Base-by-base conservation (phyloP, 331 rosid genomes). In the Erythrophleum ivorense region DNA sequence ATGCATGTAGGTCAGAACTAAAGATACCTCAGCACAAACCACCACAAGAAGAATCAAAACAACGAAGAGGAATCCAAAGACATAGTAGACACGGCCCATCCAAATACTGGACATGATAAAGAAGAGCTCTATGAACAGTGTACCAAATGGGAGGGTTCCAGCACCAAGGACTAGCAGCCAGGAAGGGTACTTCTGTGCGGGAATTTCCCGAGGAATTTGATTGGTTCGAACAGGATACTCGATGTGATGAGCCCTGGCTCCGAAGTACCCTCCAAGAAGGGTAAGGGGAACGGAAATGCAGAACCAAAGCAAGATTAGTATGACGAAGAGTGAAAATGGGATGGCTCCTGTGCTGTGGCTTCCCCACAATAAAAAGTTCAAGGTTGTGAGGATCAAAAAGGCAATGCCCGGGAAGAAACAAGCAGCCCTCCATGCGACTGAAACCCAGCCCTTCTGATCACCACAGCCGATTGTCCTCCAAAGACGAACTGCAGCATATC, bases 281-380 rank as follows among this genome's bases (percentile, higher is more conserved):
- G 97, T 94, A 33, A 94, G 97, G 6, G 98, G 98, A 8, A 94
- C 97, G 5, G 98, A 92, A 75, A 94, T 92, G 89, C 97, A 94
- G 90, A 94, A 94, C 98, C 98, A 95, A 58, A 95, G 98, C 87
- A 95, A 86, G 34, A 95, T 69, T 41, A 95, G 84, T 53, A 92
- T 83, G 10, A 92, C 92, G 80, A 88, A 95, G 16, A 92, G 89
- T 75, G 97, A 92, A 87, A 95, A 88, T 59, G 98, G 98, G 79
- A 95, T 95, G 85, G 98, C 98, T 59, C 98, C 98, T 16, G 98
- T 95, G 88, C 98, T 95, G 79, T 90, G 97, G 80, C 98, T 95
- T 82, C 98, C 97, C 98, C 98, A 95, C 76, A 95, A 82, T 3
- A 95, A 94, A 89, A 95, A 95, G 87, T 95, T 95, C 82, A 95